Evolutionary conservation across 768 basidiomycete species (phyloP).

Genomic region (Pleurotus ostreatus): DNA sequence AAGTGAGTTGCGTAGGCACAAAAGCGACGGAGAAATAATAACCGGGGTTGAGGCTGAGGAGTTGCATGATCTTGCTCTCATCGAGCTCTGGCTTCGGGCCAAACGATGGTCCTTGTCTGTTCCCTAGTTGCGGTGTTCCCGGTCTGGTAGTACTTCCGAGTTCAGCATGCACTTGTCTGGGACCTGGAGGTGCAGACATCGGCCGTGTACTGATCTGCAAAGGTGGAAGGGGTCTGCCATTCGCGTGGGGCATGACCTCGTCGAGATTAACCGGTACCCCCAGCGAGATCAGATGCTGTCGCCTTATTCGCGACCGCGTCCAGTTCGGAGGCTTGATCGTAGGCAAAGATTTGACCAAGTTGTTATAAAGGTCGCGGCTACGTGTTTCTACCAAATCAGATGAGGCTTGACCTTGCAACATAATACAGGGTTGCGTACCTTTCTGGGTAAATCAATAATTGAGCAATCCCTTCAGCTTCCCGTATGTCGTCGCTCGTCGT

Average conservation of each 20-base stretch:
- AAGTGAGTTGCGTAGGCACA: background rate
- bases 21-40: background rate
- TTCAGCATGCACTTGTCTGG: constrained; percentile 36
- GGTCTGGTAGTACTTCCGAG: constrained; percentile 38
- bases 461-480: constrained; percentile 75
- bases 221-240: constrained; percentile 66
- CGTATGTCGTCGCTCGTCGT: constrained; percentile 72
- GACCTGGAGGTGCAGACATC: constrained; percentile 73
- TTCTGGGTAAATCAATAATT: constrained; percentile 70
- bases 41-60: constrained; percentile 72
- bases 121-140: constrained; percentile 42
- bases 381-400: constrained; percentile 13
- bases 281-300: constrained; percentile 86
- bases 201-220: constrained; percentile 82
- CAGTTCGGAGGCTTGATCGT: constrained; percentile 86
- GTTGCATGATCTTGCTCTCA: constrained; percentile 53
- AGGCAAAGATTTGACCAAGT: constrained; percentile 67
- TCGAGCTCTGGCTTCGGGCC: constrained; percentile 80
- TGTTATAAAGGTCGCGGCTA: constrained; percentile 78
- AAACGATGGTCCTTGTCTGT: constrained; percentile 35
- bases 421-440: constrained; percentile 45
- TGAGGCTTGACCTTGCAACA: constrained; percentile 5
- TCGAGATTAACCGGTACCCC: constrained; percentile 95
- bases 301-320: constrained; percentile 87
- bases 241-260: constrained; percentile 74